A percentile compares a stretch with the other conserved stretches of the same genome.
Evolutionary conservation across 768 basidiomycete genomes (phyloP).

Genomic region (Phylloporus sp.): DNA sequence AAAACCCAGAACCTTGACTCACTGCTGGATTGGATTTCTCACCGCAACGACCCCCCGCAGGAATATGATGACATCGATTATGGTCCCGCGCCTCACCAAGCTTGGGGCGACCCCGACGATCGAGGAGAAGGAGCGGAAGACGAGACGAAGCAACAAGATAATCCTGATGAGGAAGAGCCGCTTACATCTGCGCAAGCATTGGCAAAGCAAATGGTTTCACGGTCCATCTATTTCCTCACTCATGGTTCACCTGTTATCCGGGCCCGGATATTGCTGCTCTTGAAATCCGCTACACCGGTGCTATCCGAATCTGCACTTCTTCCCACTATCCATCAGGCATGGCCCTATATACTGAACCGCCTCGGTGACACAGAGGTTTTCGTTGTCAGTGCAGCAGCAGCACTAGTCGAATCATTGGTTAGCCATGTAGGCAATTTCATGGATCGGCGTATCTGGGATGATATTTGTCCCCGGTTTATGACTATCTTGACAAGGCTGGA

Average conservation of each 20-base stretch:
- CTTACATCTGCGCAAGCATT: slow-evolving; percentile 71
- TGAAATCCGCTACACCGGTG: slow-evolving; percentile 71
- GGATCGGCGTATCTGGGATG: slow-evolving; percentile 81
- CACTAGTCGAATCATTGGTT: slow-evolving; percentile 68
- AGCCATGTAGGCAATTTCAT: slow-evolving; percentile 79
- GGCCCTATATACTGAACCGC: slow-evolving; percentile 92
- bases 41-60: slow-evolving; percentile 35
- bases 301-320: slow-evolving; percentile 71
- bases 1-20: slow-evolving; percentile 39
- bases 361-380: slow-evolving; percentile 69
- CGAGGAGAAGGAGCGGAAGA: slow-evolving; percentile 21
- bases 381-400: slow-evolving; percentile 74
- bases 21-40: slow-evolving; percentile 65
- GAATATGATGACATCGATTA: slow-evolving; percentile 47
- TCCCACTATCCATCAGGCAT: slow-evolving; percentile 81
- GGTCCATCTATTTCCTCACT: slow-evolving; percentile 87
- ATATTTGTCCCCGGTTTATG: slow-evolving; percentile 86
- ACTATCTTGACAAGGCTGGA: slow-evolving; percentile 57
- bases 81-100: slow-evolving; percentile 54
- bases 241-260: slow-evolving; percentile 86
- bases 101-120: slow-evolving; percentile 46
- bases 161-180: slow-evolving; percentile 40
- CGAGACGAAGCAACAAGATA: slow-evolving; percentile 12
- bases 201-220: slow-evolving; percentile 80
- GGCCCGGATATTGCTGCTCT: slow-evolving; percentile 71